Conservation (phyloP, 2,329 filamentous ascomycete species). For the Ceratocystis cacaofunesta region DNA sequence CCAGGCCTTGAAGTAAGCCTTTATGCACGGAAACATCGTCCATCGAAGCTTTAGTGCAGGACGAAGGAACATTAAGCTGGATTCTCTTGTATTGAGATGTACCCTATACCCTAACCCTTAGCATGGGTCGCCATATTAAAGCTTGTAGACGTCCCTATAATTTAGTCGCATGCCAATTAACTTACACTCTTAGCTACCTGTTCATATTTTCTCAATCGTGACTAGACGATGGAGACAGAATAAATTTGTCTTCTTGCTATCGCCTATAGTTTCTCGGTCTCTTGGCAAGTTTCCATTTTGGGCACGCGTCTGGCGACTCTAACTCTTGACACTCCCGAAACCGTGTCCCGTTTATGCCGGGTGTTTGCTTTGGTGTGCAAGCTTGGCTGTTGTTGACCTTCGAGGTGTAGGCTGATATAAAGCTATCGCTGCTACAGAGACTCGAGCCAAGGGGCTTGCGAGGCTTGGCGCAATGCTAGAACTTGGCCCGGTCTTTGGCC, state of each 20-base stretch:
- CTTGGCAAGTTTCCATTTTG: background rate
- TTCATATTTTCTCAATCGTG: too few species aligned
- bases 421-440: background rate
- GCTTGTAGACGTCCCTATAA: background rate
- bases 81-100: background rate
- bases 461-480: background rate
- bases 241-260: too few species aligned
- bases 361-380: background rate
- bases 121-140: too few species aligned
- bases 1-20: constrained; percentile 25
- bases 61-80: background rate
- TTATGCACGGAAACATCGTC: constrained; percentile 20
- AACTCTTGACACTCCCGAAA: background rate
- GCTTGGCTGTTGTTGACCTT: background rate
- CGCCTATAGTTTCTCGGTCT: background rate
- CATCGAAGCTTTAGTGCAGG: constrained; percentile 14
- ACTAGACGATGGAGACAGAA: too few species aligned
- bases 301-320: background rate
- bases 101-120: background rate
- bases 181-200: too few species aligned
- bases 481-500: background rate
- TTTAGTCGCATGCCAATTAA: background rate
- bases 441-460: background rate
- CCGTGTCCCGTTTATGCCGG: background rate
- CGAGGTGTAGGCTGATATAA: background rate